Evolutionary conservation across 352 stramenopile species (phyloP).

Genomic region (Globisporangium nagaii): DNA sequence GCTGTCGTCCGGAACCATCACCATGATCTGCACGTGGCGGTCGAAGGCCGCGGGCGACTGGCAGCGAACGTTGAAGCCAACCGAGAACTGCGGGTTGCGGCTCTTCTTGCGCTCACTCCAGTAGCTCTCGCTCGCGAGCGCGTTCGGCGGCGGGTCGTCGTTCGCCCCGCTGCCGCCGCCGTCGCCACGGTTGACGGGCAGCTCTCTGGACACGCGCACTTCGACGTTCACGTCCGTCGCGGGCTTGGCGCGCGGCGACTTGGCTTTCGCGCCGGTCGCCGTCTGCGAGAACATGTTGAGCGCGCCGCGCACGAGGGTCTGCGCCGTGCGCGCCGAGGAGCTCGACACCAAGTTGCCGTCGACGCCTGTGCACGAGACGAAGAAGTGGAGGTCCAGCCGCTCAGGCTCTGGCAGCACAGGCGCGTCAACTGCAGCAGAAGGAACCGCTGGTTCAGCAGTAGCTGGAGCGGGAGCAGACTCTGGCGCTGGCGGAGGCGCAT

Average conservation of each 20-base stretch:
- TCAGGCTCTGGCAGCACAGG: conserved; percentile 3
- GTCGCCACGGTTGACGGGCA: conserved; percentile 12
- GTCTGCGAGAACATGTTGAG: conserved; percentile 63
- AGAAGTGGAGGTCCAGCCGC: conserved; percentile 50
- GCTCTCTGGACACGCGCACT: conserved; percentile 51
- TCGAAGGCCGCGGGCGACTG: conserved; percentile 39
- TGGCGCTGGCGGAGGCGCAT: neutral
- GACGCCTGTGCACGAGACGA: conserved; percentile 57
- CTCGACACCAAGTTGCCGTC: conserved; percentile 46
- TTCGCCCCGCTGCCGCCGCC: neutral
- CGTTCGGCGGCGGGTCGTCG: neutral
- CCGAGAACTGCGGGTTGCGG: conserved; percentile 56
- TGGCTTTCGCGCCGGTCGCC: conserved; percentile 17
- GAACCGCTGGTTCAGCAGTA: neutral
- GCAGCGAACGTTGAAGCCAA: conserved; percentile 60
- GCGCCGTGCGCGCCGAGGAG: conserved; percentile 44
- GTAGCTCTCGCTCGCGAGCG: conserved; percentile 50
- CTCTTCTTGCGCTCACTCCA: conserved; percentile 69
- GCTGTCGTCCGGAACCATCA: conserved; percentile 77
- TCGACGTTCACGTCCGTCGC: conserved; percentile 67
- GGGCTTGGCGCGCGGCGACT: conserved; percentile 40
- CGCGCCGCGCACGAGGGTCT: conserved; percentile 70
- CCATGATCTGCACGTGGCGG: conserved; percentile 66
- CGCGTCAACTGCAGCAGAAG: neutral
- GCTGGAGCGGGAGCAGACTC: neutral